Conservation (phyloP, 2,329 filamentous ascomycete genomes). For the Epichloe sp. region DNA sequence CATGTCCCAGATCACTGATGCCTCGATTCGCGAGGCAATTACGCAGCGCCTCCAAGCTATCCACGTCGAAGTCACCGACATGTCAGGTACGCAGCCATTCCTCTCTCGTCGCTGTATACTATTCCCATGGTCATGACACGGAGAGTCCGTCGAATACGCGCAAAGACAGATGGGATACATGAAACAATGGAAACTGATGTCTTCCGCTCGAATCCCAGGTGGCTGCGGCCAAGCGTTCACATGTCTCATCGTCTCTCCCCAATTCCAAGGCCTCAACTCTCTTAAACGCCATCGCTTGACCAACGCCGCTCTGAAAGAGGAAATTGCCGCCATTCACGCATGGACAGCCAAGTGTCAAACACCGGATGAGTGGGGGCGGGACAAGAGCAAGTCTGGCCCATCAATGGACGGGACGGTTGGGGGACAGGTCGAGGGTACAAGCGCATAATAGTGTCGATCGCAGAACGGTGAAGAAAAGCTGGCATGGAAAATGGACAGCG, state of each 20-base stretch:
- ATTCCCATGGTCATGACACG: too few relatives aligned
- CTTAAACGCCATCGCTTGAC: slow-evolving; percentile 79
- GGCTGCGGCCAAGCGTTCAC: slow-evolving; percentile 51
- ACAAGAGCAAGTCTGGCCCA: slow-evolving; percentile 29
- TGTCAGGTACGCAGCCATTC: slow-evolving; percentile 56
- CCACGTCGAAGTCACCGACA: slow-evolving; percentile 79
- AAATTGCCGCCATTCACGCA: slow-evolving; percentile 84
- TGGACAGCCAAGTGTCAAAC: slow-evolving; percentile 94
- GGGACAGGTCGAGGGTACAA: slow-evolving; percentile 26
- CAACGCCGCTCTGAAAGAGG: slow-evolving; percentile 68
- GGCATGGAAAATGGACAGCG: neutral
- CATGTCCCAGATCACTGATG: slow-evolving; percentile 50
- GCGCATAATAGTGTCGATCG: neutral
- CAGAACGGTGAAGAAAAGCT: neutral
- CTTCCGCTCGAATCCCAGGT: slow-evolving; percentile 23
- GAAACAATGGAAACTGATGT: neutral
- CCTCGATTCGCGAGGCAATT: slow-evolving; percentile 55
- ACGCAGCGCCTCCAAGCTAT: slow-evolving; percentile 56
- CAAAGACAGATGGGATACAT: neutral
- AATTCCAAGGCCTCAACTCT: slow-evolving; percentile 59
- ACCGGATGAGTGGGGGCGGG: slow-evolving; percentile 73
- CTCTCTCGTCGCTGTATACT: neutral
- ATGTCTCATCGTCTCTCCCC: slow-evolving; percentile 46
- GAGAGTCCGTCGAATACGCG: neutral
- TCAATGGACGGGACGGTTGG: slow-evolving; percentile 31